Evolutionary conservation across 805 yeast species (phyloP).

Genomic region (Torulaspora maleeae): DNA sequence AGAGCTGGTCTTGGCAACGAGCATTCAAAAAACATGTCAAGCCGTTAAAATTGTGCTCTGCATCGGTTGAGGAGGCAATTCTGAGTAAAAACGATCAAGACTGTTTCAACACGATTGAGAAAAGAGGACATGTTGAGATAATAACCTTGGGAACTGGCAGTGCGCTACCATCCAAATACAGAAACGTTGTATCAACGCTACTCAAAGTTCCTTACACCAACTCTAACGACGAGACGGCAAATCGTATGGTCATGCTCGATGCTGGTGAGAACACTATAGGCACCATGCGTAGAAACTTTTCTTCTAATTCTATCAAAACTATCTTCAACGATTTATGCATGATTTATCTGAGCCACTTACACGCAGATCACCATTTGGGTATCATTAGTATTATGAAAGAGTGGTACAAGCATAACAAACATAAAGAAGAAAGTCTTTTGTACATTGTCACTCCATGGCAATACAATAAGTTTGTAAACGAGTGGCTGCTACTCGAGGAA

Average conservation of each 20-base stretch:
- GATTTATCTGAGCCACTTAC: slow-evolving; percentile 80
- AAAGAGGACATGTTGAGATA: slow-evolving; percentile 56
- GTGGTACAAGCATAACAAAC: slow-evolving; percentile 51
- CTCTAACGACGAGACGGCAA: slow-evolving; percentile 34
- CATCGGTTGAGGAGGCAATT: slow-evolving; percentile 27
- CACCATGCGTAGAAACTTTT: slow-evolving; percentile 57
- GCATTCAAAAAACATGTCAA: slow-evolving; percentile 27
- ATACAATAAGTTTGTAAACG: slow-evolving; percentile 58
- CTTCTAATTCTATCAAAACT: slow-evolving; percentile 39
- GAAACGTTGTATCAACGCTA: slow-evolving; percentile 81
- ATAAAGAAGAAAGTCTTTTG: slow-evolving; percentile 40
- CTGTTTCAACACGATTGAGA: slow-evolving; percentile 31
- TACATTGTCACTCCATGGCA: slow-evolving; percentile 73
- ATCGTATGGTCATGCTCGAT: slow-evolving; percentile 61
- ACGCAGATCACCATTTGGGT: slow-evolving; percentile 97
- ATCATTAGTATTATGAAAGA: slow-evolving; percentile 59
- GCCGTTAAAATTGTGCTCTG: slow-evolving; percentile 27
- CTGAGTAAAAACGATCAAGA: slow-evolving; percentile 28
- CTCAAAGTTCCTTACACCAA: slow-evolving; percentile 57
- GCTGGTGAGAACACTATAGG: slow-evolving; percentile 96
- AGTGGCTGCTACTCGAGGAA: slow-evolving; percentile 56
- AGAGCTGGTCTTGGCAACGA: slow-evolving; percentile 25
- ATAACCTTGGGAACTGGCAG: slow-evolving; percentile 90
- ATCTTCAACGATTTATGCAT: slow-evolving; percentile 59
- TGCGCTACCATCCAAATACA: slow-evolving; percentile 75